Conservation (phyloP, 164 flowering plant genomes). For the Tinospora cordifolia region DNA sequence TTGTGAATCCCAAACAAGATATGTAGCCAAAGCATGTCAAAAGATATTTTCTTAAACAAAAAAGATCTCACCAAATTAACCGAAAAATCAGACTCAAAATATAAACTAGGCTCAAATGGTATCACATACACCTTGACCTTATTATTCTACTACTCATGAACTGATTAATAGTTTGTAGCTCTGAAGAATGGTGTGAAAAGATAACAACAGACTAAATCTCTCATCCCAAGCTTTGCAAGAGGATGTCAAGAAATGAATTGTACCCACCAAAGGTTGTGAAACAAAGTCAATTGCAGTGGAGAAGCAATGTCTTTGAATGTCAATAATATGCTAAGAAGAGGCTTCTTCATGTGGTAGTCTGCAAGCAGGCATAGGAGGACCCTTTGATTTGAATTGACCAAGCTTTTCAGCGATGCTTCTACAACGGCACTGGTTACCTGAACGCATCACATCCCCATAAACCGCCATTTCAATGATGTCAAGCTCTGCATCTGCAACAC, state of each 20-base stretch:
- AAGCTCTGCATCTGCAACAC: conserved; percentile 79
- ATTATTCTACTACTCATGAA: no score
- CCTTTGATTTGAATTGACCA: conserved; percentile 65
- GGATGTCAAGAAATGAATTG: background rate
- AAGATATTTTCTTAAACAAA: no score
- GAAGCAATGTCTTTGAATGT: background rate
- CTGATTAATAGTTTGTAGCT: no score
- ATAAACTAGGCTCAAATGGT: no score
- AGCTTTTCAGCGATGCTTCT: conserved; percentile 91
- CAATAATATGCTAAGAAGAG: background rate
- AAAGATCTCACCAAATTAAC: no score
- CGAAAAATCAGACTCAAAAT: no score
- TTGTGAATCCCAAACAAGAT: no score
- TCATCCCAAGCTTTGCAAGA: no score
- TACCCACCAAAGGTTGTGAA: background rate
- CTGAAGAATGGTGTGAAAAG: no score
- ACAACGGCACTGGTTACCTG: conserved; percentile 91
- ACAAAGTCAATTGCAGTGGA: conserved; percentile 1
- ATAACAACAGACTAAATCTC: no score
- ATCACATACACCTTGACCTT: no score
- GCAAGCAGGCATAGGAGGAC: conserved; percentile 51
- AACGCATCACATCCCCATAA: conserved; percentile 88
- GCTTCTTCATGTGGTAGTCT: conserved; percentile 46
- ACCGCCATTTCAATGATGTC: conserved; percentile 97
- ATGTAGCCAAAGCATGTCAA: no score